These are phyloP conservation scores for Thraustotheca clavata DNA, from an alignment of 352 stramenopile species.

Conservation along the genomic window DNA sequence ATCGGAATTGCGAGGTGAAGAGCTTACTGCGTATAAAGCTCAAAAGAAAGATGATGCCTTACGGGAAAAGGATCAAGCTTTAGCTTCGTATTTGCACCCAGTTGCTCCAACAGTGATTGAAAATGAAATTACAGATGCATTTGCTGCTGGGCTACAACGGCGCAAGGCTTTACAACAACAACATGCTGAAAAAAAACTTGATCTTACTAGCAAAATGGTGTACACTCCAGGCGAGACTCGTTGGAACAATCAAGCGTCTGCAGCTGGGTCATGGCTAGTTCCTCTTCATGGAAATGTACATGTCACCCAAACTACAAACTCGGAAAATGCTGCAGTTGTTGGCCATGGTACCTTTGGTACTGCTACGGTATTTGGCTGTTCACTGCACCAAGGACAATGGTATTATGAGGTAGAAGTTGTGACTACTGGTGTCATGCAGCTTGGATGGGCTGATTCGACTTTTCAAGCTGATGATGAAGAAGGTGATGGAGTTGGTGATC, in stretches of 20 bases:
- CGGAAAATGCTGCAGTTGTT: conserved; percentile 27
- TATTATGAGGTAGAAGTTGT: conserved; percentile 89
- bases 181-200: background rate
- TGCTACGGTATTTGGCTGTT: conserved; percentile 38
- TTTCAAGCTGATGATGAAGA: conserved; percentile 69
- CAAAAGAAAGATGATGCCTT: conserved; percentile 49
- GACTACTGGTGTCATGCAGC: conserved; percentile 83
- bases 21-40: conserved; percentile 58
- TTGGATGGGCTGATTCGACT: conserved; percentile 84
- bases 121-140: conserved; percentile 55
- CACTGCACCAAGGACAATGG: conserved; percentile 54
- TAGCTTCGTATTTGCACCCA: conserved; percentile 62
- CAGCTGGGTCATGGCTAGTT: conserved; percentile 39
- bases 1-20: conserved; percentile 53
- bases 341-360: conserved; percentile 73
- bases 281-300: conserved; percentile 33
- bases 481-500: conserved; percentile 87
- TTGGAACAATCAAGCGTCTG: conserved; percentile 6
- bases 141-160: conserved; percentile 50
- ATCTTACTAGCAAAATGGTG: conserved; percentile 10
- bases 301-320: conserved; percentile 23
- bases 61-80: conserved; percentile 49
- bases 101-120: conserved; percentile 31
- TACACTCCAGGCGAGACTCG: conserved; percentile 5
- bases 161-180: conserved; percentile 30